Conservation (phyloP, 495 filamentous ascomycete species). For the Daldinia bambusicola region DNA sequence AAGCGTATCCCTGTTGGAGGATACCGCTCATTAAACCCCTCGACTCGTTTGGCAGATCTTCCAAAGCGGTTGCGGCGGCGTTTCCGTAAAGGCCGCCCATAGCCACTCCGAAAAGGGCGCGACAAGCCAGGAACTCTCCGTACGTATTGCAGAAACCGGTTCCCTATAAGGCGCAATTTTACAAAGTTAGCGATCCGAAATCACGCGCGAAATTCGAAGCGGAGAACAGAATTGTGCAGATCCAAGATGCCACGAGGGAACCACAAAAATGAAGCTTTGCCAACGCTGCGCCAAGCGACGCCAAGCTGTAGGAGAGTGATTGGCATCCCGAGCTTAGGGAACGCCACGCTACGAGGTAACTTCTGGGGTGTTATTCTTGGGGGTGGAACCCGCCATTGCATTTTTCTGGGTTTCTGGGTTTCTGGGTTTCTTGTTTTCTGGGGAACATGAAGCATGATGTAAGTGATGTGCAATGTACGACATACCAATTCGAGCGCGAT, state of each 20-base stretch:
- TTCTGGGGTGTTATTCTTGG: slow-evolving; percentile 16
- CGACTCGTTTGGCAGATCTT: slow-evolving; percentile 80
- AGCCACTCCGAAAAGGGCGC: slow-evolving; percentile 87
- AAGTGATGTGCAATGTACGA: slow-evolving; percentile 15
- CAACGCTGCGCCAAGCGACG: slow-evolving; percentile 48
- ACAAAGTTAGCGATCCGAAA: slow-evolving; percentile 29
- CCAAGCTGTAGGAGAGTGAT: slow-evolving; percentile 40
- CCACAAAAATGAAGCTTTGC: slow-evolving; percentile 47
- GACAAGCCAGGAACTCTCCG: slow-evolving; percentile 78
- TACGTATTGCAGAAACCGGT: slow-evolving; percentile 85
- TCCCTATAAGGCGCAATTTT: slow-evolving; percentile 50
- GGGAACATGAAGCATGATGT: slow-evolving; percentile 16
- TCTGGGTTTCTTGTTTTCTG: slow-evolving; percentile 25
- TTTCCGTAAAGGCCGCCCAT: slow-evolving; percentile 93
- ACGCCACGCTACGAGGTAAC: slow-evolving; percentile 25
- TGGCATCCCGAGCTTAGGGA: slow-evolving; percentile 26
- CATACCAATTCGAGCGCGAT: slow-evolving; percentile 76
- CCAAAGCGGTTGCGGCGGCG: slow-evolving; percentile 84
- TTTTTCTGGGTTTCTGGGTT: slow-evolving; percentile 25
- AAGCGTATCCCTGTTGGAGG: slow-evolving; percentile 89
- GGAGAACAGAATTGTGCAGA: not conserved
- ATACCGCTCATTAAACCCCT: slow-evolving; percentile 83
- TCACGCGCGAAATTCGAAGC: not conserved
- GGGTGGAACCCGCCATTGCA: slow-evolving; percentile 17
- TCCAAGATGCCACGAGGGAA: not conserved